These are phyloP conservation scores for Alopecurus myosuroides DNA, from an alignment of 176 grass and related monocot species.

Conservation along the genomic window DNA sequence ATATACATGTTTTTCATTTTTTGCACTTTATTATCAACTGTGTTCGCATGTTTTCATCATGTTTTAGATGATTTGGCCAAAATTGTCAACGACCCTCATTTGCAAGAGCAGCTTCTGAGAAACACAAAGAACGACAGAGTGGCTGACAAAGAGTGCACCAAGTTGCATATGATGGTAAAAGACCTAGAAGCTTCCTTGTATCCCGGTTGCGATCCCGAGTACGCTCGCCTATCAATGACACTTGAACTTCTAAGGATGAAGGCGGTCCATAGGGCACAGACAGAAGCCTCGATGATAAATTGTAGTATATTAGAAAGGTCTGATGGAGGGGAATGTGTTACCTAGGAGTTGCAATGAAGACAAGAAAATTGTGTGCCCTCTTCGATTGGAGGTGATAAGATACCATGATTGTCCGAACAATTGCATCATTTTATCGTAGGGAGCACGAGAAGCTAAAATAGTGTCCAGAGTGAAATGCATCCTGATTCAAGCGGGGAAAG, in stretches of 20 bases:
- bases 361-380: too few species aligned
- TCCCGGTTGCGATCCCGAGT: not conserved
- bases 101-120: too few species aligned
- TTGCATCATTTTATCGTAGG: not conserved
- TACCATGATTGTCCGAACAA: not conserved
- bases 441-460: not conserved
- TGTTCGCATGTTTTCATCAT: too few species aligned
- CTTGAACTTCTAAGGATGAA: not conserved
- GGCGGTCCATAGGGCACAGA: not conserved
- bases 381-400: not conserved
- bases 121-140: too few species aligned
- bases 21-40: too few species aligned
- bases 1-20: too few species aligned
- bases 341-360: too few species aligned
- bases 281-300: not conserved
- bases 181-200: not conserved
- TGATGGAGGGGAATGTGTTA: too few species aligned
- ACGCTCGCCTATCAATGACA: not conserved
- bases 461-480: not conserved
- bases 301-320: too few species aligned
- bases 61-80: not conserved
- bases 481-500: not conserved
- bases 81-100: too few species aligned
- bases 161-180: too few species aligned
- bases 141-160: too few species aligned